Base-by-base conservation (phyloP, 2,329 filamentous ascomycete species). In the Xylariomycetidae sp. region DNA sequence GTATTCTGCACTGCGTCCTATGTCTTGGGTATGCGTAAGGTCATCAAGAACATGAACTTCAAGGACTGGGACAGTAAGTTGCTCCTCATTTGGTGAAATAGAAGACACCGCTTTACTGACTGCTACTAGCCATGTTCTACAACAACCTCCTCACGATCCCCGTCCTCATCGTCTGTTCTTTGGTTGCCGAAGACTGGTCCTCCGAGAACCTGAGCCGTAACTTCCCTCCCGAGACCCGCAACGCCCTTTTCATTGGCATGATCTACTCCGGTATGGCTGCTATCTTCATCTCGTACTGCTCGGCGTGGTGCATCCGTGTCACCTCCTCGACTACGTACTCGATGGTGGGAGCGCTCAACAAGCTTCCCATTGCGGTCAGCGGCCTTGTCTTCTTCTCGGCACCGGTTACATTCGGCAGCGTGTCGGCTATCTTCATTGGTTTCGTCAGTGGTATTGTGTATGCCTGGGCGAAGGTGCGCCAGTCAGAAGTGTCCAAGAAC, bases 231-330 rank as follows among this genome's bases (percentile, higher is more conserved):
- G 83, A 82, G 45, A 70, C 78, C 20, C 84, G 89, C 50, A 92
- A 86, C 61, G 75, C 70, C 49, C 79, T 95, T 49, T 74, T 94
- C 48, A 65, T 84, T 39, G 85, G 89, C 54, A 95, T 96, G 85
- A 67, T 96, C 53, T 84, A 96, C 63, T 95, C 92, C 5, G 92
- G 92, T 39, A 72, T 95, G 34, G 89, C 81, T 22, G 85, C 89
- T 31, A 89, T 96, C 54, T 95, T 95, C 67, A 98, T 98, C 62
- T 96, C 90, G n/a, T 98, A 98, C 74, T 93, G 88, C 56, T 95
- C 90, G 12, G 92, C 92, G 23, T 98, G 92, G 92, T 96, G 92
- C 58, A 93, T 98, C 44, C 89, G 92, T 47, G 85, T 95, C 45
- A 96, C 92, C 6, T 94, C 89, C 0, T 95, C 89, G 13, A 98